Evolutionary conservation across 2,329 filamentous ascomycete genomes (phyloP), one percentile per base, ranked within the genome.

Genomic region (Pleurostoma richardsiae): DNA sequence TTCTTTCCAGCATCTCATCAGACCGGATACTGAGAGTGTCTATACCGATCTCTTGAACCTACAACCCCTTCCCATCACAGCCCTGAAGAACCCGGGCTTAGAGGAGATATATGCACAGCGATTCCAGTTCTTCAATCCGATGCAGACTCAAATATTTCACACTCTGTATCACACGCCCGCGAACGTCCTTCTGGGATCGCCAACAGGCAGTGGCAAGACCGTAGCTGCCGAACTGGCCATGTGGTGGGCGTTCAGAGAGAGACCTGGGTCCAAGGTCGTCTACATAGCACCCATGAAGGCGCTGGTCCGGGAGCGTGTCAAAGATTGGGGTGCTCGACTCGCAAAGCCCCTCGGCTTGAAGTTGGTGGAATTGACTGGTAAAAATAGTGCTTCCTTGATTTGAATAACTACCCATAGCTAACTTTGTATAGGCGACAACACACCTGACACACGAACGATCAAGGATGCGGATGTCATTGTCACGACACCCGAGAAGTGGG

Each of bases 221-320:
- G 88, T 99, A 39, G 94, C 95, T 19, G 90, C 88, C 42, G 94
- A 99, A 63, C 71, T 99, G 51, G 91, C 95, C 29, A 97, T 99
- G 92, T 99, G 95, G 95, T 96, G 91, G 90, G 92, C 94, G 3
- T 97, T 99, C 69, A 83, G 91, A 10, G 91, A 96, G 62, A 86
- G 86, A 43, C 94, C 94, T 2, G 90, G 91, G 4, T 96, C 90
- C 4, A 99, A 99, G 69, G 91, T 99, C 3, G 94, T 99, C 10
- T 99, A 99, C 64, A 97, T 99, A 61, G 94, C 94, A 3, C 95
- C 95, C 0, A 99, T 99, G 95, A 99, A 99, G 68, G 95, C 95
- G 0, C 82, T 99, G 30, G 94, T 99, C 26, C 88, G 94, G 3
- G 94, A 99, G 65, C 83, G 94, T 67, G 92, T 99, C 29, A 88